phyloP scores from a whole-genome alignment of 768 basidiomycete genomes.

The Leccinum subtestaceum region DNA sequence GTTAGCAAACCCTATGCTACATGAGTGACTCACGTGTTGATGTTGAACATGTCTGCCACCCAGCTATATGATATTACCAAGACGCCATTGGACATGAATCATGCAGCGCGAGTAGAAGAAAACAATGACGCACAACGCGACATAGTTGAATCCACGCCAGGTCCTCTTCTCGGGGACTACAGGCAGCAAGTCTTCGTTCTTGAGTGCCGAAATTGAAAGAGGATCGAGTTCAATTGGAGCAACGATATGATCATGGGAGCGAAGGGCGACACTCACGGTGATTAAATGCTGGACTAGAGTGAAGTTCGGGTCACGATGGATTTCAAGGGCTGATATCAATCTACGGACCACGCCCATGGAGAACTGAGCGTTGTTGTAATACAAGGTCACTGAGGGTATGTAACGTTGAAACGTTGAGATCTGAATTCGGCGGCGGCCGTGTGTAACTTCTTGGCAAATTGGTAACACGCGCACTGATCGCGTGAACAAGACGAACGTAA shows the following conservation, averaged over 20 bases:
- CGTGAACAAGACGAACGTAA: background rate
- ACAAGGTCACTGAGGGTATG: background rate
- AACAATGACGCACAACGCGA: slow-evolving; percentile 50
- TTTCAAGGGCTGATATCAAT: slow-evolving; percentile 41
- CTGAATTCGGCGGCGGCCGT: background rate
- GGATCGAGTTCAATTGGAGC: background rate
- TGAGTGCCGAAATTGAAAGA: slow-evolving; percentile 17
- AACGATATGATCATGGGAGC: background rate
- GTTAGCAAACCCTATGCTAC: background rate
- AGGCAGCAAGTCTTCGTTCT: slow-evolving; percentile 75
- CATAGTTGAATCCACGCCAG: slow-evolving; percentile 65
- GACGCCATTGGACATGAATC: background rate
- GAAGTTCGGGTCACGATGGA: slow-evolving; percentile 51
- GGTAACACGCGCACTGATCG: background rate
- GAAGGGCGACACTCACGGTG: slow-evolving; percentile 38
- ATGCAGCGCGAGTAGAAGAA: background rate
- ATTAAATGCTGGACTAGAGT: slow-evolving; percentile 57
- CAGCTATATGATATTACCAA: slow-evolving; percentile 43
- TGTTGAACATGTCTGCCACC: slow-evolving; percentile 79
- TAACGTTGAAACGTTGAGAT: background rate
- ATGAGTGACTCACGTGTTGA: slow-evolving; percentile 57
- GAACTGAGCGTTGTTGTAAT: background rate
- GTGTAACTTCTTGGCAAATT: background rate
- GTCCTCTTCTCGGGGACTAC: slow-evolving; percentile 60
- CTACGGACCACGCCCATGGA: slow-evolving; percentile 26